Percentiles rank a stretch among this genome's conserved stretches.
Evolutionary conservation across 2,329 filamentous ascomycete species (phyloP).

Genomic region (Emmonsia crescens): DNA sequence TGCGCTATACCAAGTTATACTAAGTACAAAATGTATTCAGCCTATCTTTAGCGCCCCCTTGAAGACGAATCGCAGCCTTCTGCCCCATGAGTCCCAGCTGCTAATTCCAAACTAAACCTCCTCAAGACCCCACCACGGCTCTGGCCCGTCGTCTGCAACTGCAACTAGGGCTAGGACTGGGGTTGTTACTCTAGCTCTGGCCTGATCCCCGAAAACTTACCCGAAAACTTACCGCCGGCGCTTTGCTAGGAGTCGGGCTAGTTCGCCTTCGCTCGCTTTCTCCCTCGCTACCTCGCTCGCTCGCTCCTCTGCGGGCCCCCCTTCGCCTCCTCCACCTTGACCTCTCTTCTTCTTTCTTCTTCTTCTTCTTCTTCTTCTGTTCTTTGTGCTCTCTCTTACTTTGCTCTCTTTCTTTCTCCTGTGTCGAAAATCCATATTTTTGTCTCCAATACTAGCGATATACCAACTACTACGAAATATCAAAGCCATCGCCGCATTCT

Average conservation of each 20-base stretch:
- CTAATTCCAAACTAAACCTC: too few relatives aligned
- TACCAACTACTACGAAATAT: not conserved
- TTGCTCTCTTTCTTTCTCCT: not conserved
- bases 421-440: not conserved
- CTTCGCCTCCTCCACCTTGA: not conserved
- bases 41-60: too few relatives aligned
- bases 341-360: not conserved
- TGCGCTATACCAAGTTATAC: too few relatives aligned
- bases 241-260: not conserved
- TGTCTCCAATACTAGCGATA: not conserved
- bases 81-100: not conserved
- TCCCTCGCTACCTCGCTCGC: not conserved
- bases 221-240: not conserved
- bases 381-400: not conserved
- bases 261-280: not conserved
- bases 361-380: not conserved
- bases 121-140: not conserved
- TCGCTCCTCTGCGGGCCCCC: not conserved
- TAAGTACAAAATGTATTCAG: too few relatives aligned
- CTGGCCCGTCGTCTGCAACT: not conserved
- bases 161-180: too few relatives aligned
- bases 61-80: not conserved
- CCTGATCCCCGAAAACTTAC: not conserved
- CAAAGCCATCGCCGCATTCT: not conserved
- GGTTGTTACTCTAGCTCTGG: not conserved